These are phyloP conservation scores for Zygoascus bituminiphila DNA, from an alignment of 805 yeast genomes.

Conservation along the genomic window DNA sequence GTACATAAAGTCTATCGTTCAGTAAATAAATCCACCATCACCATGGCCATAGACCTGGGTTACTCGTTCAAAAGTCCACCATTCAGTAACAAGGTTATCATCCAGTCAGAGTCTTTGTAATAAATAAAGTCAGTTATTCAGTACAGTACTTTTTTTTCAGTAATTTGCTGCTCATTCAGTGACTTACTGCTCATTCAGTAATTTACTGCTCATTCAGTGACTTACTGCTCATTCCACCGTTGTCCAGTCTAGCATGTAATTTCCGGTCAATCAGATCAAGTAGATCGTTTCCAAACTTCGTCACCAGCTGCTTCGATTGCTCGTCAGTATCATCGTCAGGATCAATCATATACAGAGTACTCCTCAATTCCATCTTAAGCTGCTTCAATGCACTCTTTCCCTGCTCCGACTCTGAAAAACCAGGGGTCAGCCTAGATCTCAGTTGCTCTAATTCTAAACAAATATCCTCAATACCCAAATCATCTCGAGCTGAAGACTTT, in stretches of 20 bases:
- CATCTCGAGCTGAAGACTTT: not conserved
- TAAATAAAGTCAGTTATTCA: too few relatives aligned
- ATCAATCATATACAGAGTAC: constrained; percentile 12
- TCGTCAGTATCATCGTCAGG: constrained; percentile 4
- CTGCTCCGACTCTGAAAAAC: constrained; percentile 4
- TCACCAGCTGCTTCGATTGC: constrained; percentile 10
- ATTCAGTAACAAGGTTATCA: too few relatives aligned
- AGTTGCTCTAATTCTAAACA: constrained; percentile 6
- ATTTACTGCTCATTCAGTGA: too few relatives aligned
- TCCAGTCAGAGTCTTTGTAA: too few relatives aligned
- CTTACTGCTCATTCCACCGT: too few relatives aligned
- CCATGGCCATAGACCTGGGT: too few relatives aligned
- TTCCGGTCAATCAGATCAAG: constrained; percentile 10
- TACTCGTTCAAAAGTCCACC: too few relatives aligned
- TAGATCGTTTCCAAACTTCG: constrained; percentile 21
- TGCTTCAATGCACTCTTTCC: constrained; percentile 3
- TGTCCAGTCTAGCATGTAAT: not conserved
- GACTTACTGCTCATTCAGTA: too few relatives aligned
- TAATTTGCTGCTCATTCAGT: too few relatives aligned
- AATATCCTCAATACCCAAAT: constrained; percentile 7
- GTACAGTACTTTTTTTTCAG: too few relatives aligned
- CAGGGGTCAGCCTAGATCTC: constrained; percentile 7
- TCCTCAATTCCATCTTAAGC: constrained; percentile 12
- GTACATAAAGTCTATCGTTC: too few relatives aligned
- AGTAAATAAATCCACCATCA: too few relatives aligned